These are phyloP conservation scores for Penicillium longicatenatum DNA, from an alignment of 495 filamentous ascomycete genomes.

Conservation along the genomic window DNA sequence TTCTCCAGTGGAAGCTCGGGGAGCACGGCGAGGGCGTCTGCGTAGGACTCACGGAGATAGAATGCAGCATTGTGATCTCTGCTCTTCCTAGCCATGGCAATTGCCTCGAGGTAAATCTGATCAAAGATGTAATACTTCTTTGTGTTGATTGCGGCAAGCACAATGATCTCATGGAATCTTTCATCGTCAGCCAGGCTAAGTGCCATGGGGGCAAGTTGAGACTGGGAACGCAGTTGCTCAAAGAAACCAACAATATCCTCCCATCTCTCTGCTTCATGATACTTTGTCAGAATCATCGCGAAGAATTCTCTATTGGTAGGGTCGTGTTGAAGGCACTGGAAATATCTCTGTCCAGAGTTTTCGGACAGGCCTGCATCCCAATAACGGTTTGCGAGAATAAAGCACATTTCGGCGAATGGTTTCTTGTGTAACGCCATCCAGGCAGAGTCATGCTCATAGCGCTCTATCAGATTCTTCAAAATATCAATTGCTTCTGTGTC, in stretches of 20 bases:
- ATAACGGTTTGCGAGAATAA: conserved; percentile 1
- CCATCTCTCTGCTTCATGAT: background rate
- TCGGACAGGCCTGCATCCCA: conserved; percentile 1
- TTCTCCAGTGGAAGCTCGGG: background rate
- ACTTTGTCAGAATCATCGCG: background rate
- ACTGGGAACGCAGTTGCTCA: background rate
- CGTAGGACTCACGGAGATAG: background rate
- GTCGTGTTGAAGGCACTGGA: background rate
- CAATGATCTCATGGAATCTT: background rate
- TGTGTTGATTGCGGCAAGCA: background rate
- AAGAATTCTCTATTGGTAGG: background rate
- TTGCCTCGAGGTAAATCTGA: conserved; percentile 1
- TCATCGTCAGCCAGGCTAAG: background rate
- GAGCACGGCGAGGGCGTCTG: background rate
- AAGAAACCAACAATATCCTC: conserved; percentile 1
- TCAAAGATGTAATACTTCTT: conserved; percentile 3
- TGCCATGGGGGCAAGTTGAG: background rate
- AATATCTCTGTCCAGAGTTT: background rate
- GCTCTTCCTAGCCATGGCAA: conserved; percentile 1
- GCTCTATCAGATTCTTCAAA: conserved; percentile 7
- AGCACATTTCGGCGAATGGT: conserved; percentile 11
- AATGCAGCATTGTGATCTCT: background rate
- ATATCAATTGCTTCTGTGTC: conserved; percentile 11
- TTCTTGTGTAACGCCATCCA: conserved; percentile 2
- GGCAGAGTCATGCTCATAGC: background rate